These are phyloP conservation scores for Diutina scorzettiae DNA, from an alignment of 1,139 yeast genomes.

Conservation along the genomic window DNA sequence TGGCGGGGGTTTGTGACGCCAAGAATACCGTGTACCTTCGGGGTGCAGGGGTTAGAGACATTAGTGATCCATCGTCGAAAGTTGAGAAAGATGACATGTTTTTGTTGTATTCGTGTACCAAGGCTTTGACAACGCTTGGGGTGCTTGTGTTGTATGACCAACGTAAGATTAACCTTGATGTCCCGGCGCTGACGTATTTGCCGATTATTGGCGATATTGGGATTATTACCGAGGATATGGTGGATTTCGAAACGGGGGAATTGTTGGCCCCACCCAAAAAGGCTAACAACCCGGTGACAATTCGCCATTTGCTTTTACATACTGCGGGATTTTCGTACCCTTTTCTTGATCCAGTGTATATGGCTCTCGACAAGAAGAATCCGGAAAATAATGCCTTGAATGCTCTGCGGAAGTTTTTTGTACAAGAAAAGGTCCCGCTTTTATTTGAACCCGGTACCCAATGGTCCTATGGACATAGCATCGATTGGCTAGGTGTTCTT, in stretches of 20 bases:
- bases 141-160: conserved; percentile 33
- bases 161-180: conserved; percentile 31
- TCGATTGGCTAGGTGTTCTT: conserved; percentile 43
- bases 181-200: conserved; percentile 23
- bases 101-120: conserved; percentile 25
- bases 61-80: background rate
- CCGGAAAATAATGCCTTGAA: background rate
- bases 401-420: background rate
- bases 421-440: conserved; percentile 20
- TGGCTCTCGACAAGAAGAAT: background rate
- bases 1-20: background rate
- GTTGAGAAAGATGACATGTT: background rate
- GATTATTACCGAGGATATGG: conserved; percentile 24
- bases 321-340: conserved; percentile 41
- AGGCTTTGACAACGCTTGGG: conserved; percentile 36
- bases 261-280: conserved; percentile 12
- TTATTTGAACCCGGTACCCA: conserved; percentile 40
- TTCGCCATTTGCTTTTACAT: conserved; percentile 37
- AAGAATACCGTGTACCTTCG: background rate
- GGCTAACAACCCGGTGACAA: conserved; percentile 29
- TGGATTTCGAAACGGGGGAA: conserved; percentile 18
- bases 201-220: conserved; percentile 32
- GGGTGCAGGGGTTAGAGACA: background rate
- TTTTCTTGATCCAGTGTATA: conserved; percentile 24
- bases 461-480: conserved; percentile 39